Evolutionary conservation across 495 filamentous ascomycete genomes (phyloP).

Genomic region (Lophiostoma macrostomum): DNA sequence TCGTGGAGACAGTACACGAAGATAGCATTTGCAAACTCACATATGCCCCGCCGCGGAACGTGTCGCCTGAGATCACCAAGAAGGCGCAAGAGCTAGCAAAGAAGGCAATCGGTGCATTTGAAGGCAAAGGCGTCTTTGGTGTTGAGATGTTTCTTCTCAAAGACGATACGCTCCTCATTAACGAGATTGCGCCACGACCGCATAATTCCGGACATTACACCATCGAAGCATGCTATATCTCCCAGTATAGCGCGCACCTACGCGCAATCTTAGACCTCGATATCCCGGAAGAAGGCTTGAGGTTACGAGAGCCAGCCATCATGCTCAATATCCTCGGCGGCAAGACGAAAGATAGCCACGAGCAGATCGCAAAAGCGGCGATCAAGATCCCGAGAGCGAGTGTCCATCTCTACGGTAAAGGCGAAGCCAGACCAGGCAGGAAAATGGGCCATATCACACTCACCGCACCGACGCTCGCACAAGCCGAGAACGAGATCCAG

Average conservation of each 20-base stretch:
- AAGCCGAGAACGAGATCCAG: slow-evolving; percentile 66
- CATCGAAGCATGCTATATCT: slow-evolving; percentile 87
- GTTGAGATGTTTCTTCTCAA: slow-evolving; percentile 95
- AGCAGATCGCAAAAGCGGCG: slow-evolving; percentile 61
- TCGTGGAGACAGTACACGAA: slow-evolving; percentile 92
- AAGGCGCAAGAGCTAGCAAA: slow-evolving; percentile 74
- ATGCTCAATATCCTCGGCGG: slow-evolving; percentile 98
- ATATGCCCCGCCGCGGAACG: slow-evolving; percentile 74
- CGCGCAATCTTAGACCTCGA: slow-evolving; percentile 79
- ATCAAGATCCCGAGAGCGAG: slow-evolving; percentile 58
- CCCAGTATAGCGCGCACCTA: slow-evolving; percentile 89
- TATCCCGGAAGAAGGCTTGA: slow-evolving; percentile 57
- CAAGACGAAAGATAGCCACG: slow-evolving; percentile 63
- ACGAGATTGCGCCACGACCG: slow-evolving; percentile 91
- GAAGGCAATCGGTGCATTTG: slow-evolving; percentile 72
- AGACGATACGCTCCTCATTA: slow-evolving; percentile 68
- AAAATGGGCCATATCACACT: slow-evolving; percentile 96
- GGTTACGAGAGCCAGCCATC: slow-evolving; percentile 63
- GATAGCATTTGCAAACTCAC: slow-evolving; percentile 94
- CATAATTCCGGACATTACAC: slow-evolving; percentile 98
- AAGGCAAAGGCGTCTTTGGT: slow-evolving; percentile 90
- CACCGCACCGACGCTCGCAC: slow-evolving; percentile 62
- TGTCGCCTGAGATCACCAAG: slow-evolving; percentile 58
- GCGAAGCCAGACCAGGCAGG: slow-evolving; percentile 72
- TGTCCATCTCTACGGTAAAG: slow-evolving; percentile 92